Evolutionary conservation across 1,139 yeast genomes (phyloP), one percentile per base, ranked within the genome.

Genomic region (Hyphopichia pseudoburtonii): DNA sequence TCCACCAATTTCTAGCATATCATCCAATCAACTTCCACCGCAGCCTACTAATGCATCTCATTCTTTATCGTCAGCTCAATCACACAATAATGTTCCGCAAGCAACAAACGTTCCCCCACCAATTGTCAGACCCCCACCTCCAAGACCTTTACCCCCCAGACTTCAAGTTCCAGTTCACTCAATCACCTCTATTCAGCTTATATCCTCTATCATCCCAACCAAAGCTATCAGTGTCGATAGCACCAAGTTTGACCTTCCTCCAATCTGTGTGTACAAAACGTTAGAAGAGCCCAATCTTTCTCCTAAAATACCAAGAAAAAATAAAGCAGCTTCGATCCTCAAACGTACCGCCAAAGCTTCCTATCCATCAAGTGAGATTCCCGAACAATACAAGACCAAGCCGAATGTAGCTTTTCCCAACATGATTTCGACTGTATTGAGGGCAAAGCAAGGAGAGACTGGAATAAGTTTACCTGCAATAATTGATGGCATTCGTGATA

Each of bases 381-480:
- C 97, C 0, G 86, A 79, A 41, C 88, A 85, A 56, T 88, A 77
- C 58, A 74, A 96, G 48, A 75, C 80, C 10, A 92, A 90, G 54
- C 98, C 98, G 1, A 73, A 82, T 10, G 73, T 80, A 35, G 82
- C 95, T 1, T 86, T 86, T 55, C 86, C 95, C 14, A 78, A 82
- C 32, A 71, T 92, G 59, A 83, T 92, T 25, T 82, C 90, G 7
- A 80, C 83, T 17, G 92, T 95, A 36, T 65, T 92, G 44, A 73
- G 86, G 44, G 78, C 82, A 24, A 76, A 82, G 1, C 76, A 80
- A 1, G 74, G 78, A 4, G 70, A 66, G 32, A 73, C 77, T 32
- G 96, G 96, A 14, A 77, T 88, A 76, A 84, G 95, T 1, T 64
- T 92, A 34, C 80, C 87, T 10, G 97, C 89, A 47, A 87, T 92